These are phyloP conservation scores for Arthroderma uncinatum DNA, from an alignment of 2,329 filamentous ascomycete species.

Conservation along the genomic window DNA sequence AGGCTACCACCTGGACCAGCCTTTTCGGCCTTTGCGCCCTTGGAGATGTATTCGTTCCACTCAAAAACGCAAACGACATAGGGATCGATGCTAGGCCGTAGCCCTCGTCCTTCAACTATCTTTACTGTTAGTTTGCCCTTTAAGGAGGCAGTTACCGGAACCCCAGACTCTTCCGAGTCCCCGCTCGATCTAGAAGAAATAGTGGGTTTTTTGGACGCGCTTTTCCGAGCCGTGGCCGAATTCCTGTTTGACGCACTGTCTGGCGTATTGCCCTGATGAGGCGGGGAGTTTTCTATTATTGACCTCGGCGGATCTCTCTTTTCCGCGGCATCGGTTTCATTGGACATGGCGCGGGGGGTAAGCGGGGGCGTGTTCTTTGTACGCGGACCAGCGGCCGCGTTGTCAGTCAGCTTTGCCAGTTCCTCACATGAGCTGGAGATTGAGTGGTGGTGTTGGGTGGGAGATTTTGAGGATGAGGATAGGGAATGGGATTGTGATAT, in stretches of 20 bases:
- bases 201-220: not conserved
- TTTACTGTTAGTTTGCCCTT: constrained; percentile 85
- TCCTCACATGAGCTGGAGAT: constrained; percentile 36
- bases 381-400: constrained; percentile 46
- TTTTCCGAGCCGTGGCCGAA: constrained; percentile 1
- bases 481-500: constrained; percentile 16
- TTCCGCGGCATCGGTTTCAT: constrained; percentile 38
- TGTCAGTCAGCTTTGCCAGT: constrained; percentile 66
- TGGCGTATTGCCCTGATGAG: constrained; percentile 4
- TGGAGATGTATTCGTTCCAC: constrained; percentile 89
- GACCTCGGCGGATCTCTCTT: constrained; percentile 15
- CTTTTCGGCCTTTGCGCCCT: constrained; percentile 58
- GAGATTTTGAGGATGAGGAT: constrained; percentile 25
- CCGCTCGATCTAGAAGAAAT: constrained; percentile 15
- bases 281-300: not conserved
- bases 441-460: constrained; percentile 16
- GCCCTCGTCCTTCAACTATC: constrained; percentile 71
- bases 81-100: constrained; percentile 73
- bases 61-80: constrained; percentile 97
- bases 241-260: constrained; percentile 18
- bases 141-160: constrained; percentile 53
- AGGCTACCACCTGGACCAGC: constrained; percentile 34
- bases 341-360: constrained; percentile 76
- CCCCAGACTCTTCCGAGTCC: constrained; percentile 31
- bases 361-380: constrained; percentile 87